A percentile compares a stretch with the other conserved stretches of the same genome.
These are phyloP conservation scores for Sporothrix luriei DNA, from an alignment of 2,329 filamentous ascomycete species.

Conservation along the genomic window DNA sequence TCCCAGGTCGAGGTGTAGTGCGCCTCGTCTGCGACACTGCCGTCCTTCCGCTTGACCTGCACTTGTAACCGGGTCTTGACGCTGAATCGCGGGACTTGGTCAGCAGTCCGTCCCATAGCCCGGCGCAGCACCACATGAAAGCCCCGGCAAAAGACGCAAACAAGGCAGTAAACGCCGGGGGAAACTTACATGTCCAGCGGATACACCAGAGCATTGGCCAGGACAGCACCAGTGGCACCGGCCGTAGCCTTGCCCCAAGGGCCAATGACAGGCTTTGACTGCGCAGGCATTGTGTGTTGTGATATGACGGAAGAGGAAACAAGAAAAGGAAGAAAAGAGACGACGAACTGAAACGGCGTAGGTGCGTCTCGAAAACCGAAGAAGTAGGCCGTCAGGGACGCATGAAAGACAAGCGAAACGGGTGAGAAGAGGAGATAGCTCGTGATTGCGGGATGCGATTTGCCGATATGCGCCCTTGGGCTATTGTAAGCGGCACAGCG, in stretches of 20 bases:
- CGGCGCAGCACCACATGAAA: too few species aligned
- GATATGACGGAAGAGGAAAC: background rate
- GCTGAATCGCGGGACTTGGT: conserved; percentile 50
- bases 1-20: conserved; percentile 89
- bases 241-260: conserved; percentile 93
- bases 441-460: background rate
- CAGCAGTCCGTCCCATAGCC: conserved; percentile 20
- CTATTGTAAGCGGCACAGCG: conserved; percentile 25
- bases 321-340: background rate
- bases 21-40: conserved; percentile 51
- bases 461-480: conserved; percentile 26
- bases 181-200: conserved; percentile 83
- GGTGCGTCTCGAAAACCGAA: conserved; percentile 2
- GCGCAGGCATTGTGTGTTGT: conserved; percentile 51
- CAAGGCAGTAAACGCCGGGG: background rate
- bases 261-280: conserved; percentile 72
- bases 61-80: conserved; percentile 97
- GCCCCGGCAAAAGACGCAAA: too few species aligned
- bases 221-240: conserved; percentile 86
- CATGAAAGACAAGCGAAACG: background rate
- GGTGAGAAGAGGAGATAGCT: conserved; percentile 15
- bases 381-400: background rate
- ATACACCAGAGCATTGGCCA: conserved; percentile 95
- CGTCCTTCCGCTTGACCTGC: conserved; percentile 71
- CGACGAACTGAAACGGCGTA: background rate